Conservation (phyloP, 768 basidiomycete genomes). For the Agrocybe chaxingu region DNA sequence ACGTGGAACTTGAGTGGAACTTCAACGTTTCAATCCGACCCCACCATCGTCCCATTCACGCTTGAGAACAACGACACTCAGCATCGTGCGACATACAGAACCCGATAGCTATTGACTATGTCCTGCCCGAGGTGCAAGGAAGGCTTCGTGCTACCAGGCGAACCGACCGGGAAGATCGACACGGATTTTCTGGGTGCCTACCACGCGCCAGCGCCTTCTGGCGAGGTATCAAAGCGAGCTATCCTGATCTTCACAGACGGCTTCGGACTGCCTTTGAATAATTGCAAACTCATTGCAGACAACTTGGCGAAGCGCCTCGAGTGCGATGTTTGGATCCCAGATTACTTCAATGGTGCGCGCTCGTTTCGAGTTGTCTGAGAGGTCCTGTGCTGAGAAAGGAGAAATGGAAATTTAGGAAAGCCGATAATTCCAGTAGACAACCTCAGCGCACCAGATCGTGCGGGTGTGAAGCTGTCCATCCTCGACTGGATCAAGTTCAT, state of each 20-base stretch:
- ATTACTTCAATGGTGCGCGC: conserved; percentile 45
- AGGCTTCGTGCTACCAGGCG: conserved; percentile 41
- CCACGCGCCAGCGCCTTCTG: conserved; percentile 27
- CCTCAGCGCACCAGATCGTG: conserved; percentile 27
- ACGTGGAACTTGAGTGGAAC: no score
- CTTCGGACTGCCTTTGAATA: conserved; percentile 50
- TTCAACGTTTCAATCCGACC: no score
- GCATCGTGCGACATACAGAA: no score
- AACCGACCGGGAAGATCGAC: conserved; percentile 37
- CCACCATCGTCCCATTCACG: no score
- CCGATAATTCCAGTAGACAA: conserved; percentile 25
- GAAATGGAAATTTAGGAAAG: conserved; percentile 19
- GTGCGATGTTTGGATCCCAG: conserved; percentile 59
- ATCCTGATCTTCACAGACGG: conserved; percentile 50
- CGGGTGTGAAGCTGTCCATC: conserved; percentile 29
- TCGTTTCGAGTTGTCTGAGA: no score
- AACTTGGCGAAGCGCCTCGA: conserved; percentile 35
- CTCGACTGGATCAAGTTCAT: conserved; percentile 29
- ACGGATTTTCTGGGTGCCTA: conserved; percentile 37
- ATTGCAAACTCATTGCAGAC: conserved; percentile 54
- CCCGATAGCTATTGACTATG: conserved; percentile 13
- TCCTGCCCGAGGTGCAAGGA: conserved; percentile 41
- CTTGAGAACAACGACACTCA: no score
- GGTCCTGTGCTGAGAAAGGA: background rate
- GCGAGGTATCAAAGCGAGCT: conserved; percentile 24